Evolutionary conservation across 2,329 filamentous ascomycete genomes (phyloP).

Genomic region (Talaromyces verruculosus): DNA sequence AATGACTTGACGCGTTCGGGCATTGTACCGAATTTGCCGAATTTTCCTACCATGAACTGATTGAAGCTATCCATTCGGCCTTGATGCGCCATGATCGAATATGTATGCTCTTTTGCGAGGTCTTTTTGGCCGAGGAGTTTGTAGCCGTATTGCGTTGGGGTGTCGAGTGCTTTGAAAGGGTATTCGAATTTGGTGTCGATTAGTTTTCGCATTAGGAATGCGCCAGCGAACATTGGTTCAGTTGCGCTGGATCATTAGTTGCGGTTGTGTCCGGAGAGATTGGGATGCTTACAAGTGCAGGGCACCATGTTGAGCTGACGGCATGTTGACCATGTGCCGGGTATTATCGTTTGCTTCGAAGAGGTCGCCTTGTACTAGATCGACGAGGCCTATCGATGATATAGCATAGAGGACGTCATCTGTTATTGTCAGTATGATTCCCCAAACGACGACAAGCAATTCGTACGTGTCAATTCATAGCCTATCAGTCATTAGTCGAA

Average conservation of each 20-base stretch:
- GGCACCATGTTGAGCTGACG: slow-evolving; percentile 39
- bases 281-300: slow-evolving; percentile 36
- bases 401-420: slow-evolving; percentile 41
- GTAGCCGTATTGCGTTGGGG: slow-evolving; percentile 38
- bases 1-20: slow-evolving; percentile 33
- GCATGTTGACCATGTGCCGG: slow-evolving; percentile 35
- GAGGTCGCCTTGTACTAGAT: slow-evolving; percentile 33
- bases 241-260: slow-evolving; percentile 31
- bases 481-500: slow-evolving; percentile 21
- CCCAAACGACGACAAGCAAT: not conserved
- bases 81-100: slow-evolving; percentile 38
- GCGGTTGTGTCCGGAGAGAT: not conserved
- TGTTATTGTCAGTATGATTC: slow-evolving; percentile 21
- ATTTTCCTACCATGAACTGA: slow-evolving; percentile 42
- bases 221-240: slow-evolving; percentile 37
- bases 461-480: slow-evolving; percentile 28
- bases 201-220: slow-evolving; percentile 40
- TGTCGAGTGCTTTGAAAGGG: slow-evolving; percentile 36
- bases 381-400: slow-evolving; percentile 38
- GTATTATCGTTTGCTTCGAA: slow-evolving; percentile 38
- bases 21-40: slow-evolving; percentile 35
- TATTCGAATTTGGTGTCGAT: slow-evolving; percentile 37
- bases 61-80: slow-evolving; percentile 44
- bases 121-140: slow-evolving; percentile 32
- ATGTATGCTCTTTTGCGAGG: slow-evolving; percentile 35